Evolutionary conservation across 2,329 filamentous ascomycete genomes (phyloP).

Genomic region (Ploettnerulaceae sp.): DNA sequence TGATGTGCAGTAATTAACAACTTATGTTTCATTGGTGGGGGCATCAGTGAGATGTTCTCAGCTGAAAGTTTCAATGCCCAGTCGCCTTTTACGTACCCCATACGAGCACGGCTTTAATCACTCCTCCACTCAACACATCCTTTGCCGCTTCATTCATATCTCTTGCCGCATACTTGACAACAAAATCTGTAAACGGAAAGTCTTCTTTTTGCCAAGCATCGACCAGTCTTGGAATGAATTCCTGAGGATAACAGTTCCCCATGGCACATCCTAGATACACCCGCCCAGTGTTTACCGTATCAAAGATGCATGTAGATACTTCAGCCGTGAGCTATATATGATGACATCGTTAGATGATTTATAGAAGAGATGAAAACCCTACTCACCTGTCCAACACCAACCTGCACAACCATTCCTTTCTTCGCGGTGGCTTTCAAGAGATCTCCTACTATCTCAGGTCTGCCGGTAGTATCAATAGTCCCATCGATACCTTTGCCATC

Average conservation of each 20-base stretch:
- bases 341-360: not conserved
- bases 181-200: conserved; percentile 24
- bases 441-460: conserved; percentile 11
- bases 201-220: conserved; percentile 18
- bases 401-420: conserved; percentile 19
- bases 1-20: no score
- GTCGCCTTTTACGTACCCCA: no score
- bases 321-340: conserved; percentile 16
- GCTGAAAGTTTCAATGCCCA: no score
- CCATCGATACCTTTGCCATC: conserved; percentile 17
- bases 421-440: conserved; percentile 20
- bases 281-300: conserved; percentile 19
- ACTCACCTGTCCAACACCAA: conserved; percentile 18
- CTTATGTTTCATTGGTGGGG: no score
- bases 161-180: conserved; percentile 16
- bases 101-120: conserved; percentile 22
- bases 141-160: conserved; percentile 21
- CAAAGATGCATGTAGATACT: conserved; percentile 16
- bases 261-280: conserved; percentile 21
- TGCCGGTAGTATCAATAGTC: conserved; percentile 22
- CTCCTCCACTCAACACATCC: conserved; percentile 18
- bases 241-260: conserved; percentile 25
- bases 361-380: not conserved
- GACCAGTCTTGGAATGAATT: conserved; percentile 21
- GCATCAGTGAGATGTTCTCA: no score